These are phyloP conservation scores for Lactifluus pinguis DNA, from an alignment of 768 basidiomycete genomes.

Conservation along the genomic window DNA sequence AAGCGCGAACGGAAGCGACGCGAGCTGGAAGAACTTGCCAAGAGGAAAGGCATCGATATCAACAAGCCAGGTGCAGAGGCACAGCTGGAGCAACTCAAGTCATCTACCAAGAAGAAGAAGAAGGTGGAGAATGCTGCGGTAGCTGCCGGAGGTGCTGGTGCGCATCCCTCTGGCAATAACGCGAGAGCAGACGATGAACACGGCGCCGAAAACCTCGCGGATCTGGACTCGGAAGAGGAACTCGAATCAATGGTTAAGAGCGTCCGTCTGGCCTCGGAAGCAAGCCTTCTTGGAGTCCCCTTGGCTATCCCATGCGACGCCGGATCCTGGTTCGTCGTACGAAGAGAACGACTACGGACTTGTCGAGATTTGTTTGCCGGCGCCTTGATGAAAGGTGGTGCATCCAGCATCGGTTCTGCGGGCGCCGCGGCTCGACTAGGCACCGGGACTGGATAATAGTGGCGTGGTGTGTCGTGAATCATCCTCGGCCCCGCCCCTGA, in stretches of 20 bases:
- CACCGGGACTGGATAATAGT: slow-evolving; percentile 8
- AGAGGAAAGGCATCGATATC: slow-evolving; percentile 40
- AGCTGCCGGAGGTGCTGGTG: slow-evolving; percentile 26
- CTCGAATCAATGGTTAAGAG: slow-evolving; percentile 63
- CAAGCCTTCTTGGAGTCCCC: slow-evolving; percentile 53
- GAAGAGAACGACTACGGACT: slow-evolving; percentile 52
- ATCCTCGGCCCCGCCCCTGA: not conserved
- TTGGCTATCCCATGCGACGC: slow-evolving; percentile 67
- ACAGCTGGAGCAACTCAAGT: slow-evolving; percentile 23
- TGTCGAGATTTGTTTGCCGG: slow-evolving; percentile 27
- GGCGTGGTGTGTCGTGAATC: not conserved
- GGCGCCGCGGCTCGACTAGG: slow-evolving; percentile 18
- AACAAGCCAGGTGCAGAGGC: slow-evolving; percentile 35
- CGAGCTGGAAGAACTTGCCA: slow-evolving; percentile 61
- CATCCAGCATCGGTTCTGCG: slow-evolving; percentile 20
- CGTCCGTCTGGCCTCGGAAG: slow-evolving; percentile 45
- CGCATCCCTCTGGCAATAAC: slow-evolving; percentile 34
- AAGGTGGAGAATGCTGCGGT: slow-evolving; percentile 35
- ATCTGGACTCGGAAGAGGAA: slow-evolving; percentile 80
- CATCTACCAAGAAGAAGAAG: slow-evolving; percentile 61
- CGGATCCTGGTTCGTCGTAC: slow-evolving; percentile 72
- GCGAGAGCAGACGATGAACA: slow-evolving; percentile 46
- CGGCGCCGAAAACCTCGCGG: slow-evolving; percentile 54
- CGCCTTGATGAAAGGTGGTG: slow-evolving; percentile 24
- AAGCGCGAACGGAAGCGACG: slow-evolving; percentile 75